phyloP scores from a whole-genome alignment of 108 stramenopile genomes.

The Cyclotella distinguenda region DNA sequence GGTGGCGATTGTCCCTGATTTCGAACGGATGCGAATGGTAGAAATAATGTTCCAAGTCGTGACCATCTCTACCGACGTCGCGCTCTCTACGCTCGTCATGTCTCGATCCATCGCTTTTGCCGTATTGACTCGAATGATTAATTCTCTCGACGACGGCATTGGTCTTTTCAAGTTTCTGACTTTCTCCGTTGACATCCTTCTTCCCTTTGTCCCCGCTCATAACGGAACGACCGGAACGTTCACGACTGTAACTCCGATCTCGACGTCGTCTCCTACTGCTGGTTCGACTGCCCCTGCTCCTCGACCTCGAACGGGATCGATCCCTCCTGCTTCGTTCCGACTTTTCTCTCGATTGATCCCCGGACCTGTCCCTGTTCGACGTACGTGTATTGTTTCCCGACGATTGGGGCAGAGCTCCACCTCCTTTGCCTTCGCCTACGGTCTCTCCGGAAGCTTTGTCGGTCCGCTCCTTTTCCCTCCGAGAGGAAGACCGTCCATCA shows the following conservation, averaged over 20 bases:
- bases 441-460: neutral
- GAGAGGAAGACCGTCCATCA: constrained; percentile 3
- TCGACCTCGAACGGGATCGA: constrained; percentile 8
- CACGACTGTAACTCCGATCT: constrained; percentile 14
- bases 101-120: neutral
- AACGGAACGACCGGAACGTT: constrained; percentile 13
- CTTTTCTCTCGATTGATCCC: neutral
- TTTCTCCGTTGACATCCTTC: neutral
- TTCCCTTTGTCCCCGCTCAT: constrained; percentile 3
- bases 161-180: neutral
- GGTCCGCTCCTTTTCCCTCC: constrained; percentile 6
- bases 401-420: neutral
- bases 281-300: constrained; percentile 6
- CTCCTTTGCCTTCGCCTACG: neutral
- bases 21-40: neutral
- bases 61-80: neutral
- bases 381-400: neutral
- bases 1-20: neutral
- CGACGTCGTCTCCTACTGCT: constrained; percentile 4
- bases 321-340: neutral
- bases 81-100: neutral
- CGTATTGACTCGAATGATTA: constrained; percentile 1
- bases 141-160: neutral
- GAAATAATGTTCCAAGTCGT: constrained; percentile 8
- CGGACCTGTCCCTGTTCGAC: neutral